These are phyloP conservation scores for Paraconiothyrium brasiliense DNA, from an alignment of 2,329 filamentous ascomycete genomes.

Conservation along the genomic window DNA sequence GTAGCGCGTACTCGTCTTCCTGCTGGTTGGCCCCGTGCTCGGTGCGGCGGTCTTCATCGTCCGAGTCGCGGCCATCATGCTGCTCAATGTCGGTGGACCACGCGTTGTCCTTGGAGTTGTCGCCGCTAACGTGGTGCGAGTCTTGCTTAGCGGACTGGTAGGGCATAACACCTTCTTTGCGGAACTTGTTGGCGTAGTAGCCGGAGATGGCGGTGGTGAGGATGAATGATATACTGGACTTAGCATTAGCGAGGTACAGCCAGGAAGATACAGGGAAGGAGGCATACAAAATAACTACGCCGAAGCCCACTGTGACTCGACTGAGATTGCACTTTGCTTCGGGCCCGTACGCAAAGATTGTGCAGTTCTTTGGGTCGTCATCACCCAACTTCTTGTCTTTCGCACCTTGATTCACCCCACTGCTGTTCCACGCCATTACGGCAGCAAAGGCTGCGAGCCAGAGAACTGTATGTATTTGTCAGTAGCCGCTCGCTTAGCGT, in stretches of 20 bases:
- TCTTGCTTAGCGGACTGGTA: constrained; percentile 54
- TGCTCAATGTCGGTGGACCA: constrained; percentile 57
- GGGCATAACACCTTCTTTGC: constrained; percentile 65
- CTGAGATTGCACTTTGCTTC: constrained; percentile 65
- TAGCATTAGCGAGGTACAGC: not conserved
- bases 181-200: constrained; percentile 65
- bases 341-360: constrained; percentile 64
- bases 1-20: constrained; percentile 61
- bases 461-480: constrained; percentile 50
- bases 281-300: constrained; percentile 65
- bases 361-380: constrained; percentile 58
- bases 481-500: not conserved
- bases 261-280: not conserved
- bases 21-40: constrained; percentile 56
- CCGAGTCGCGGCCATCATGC: constrained; percentile 52
- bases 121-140: constrained; percentile 52
- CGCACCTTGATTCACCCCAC: constrained; percentile 63
- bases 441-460: constrained; percentile 69
- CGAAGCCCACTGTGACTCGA: constrained; percentile 65
- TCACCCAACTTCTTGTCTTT: constrained; percentile 51
- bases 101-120: constrained; percentile 50
- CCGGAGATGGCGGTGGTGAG: constrained; percentile 63
- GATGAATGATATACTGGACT: constrained; percentile 61
- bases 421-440: constrained; percentile 64
- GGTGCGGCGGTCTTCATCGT: constrained; percentile 51